These are phyloP conservation scores for Rutstroemia sp. DNA, from an alignment of 2,329 filamentous ascomycete species.

Conservation along the genomic window DNA sequence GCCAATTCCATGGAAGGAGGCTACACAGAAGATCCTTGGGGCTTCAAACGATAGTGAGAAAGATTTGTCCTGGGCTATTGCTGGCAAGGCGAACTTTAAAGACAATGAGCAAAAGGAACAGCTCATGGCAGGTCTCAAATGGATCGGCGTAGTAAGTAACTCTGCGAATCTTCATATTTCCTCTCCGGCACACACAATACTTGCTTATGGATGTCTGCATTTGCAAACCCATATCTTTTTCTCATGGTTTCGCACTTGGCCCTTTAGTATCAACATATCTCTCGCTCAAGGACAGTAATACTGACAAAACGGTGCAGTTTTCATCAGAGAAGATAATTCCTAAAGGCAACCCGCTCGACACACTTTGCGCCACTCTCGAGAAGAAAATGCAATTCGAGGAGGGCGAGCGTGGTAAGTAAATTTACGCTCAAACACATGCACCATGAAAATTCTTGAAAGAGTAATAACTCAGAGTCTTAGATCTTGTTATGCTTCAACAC, in stretches of 20 bases:
- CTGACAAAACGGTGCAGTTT: conserved; percentile 34
- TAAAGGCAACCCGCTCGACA: conserved; percentile 75
- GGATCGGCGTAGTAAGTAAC: conserved; percentile 47
- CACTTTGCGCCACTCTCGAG: conserved; percentile 82
- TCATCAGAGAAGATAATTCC: conserved; percentile 62
- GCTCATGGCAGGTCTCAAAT: conserved; percentile 65
- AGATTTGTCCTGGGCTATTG: conserved; percentile 67
- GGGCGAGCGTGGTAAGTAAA: conserved; percentile 52
- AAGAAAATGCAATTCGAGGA: conserved; percentile 83
- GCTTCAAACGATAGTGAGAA: conserved; percentile 57
- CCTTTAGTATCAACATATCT: no score
- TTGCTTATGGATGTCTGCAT: no score
- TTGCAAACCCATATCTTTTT: no score
- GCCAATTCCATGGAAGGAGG: conserved; percentile 74
- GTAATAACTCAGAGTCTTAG: conserved; percentile 28
- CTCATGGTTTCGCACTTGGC: no score
- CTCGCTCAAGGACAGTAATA: no score
- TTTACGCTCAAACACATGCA: no score
- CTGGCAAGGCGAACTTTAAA: conserved; percentile 66
- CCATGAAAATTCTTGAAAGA: no score
- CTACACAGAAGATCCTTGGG: conserved; percentile 68
- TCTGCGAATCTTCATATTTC: no score
- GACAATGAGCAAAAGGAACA: conserved; percentile 60
- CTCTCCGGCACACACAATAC: no score
- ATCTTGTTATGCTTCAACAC: conserved; percentile 74